Base-by-base conservation (phyloP, 1,139 yeast genomes). In the Suhomyces bokatorum region DNA sequence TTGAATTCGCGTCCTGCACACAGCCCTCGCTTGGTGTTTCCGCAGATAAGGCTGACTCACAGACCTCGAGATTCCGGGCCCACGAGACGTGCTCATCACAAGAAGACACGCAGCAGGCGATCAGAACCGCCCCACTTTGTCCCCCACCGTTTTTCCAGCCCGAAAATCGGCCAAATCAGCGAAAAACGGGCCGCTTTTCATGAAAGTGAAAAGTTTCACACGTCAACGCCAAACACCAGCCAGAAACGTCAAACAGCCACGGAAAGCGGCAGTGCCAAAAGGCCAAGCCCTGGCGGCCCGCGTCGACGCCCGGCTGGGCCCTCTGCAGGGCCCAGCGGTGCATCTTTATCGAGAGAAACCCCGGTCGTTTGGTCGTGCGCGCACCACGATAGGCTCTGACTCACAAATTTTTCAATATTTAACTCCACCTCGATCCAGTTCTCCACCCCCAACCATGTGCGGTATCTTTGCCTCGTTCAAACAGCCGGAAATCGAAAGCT, bases 381-480 rank as follows among this genome's bases (percentile, higher is more conserved):
- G 15, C 27, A 41, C 44, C 44, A 12, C 28, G 40, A 10, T 41
- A 41, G 46, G 50, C 44, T 42, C 46, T 49, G 52, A 49, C 47
- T 49, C 51, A 49, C 49, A 44, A 49, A 43, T 47, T 49, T 49
- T 49, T 40, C 50, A 47, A 20, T 30, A 33, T 43, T 36, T 38
- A 44, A 39, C 29, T 38, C 15, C 17, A 16, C 29, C 35, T n/a
- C n/a, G 13, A 31, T 11, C 13, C 29, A 20, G 3, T 12, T 12
- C 20, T n/a, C 33, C 30, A 28, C 22, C 39, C 33, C 39, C 39
- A 35, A 53, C 40, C 27, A 95, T 93, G 99, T 95, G 98, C 85
- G 99, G 98, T 71, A 91, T 93, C 60, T 93, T 89, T 66, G 97
- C 97, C 52, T 90, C 95, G 47, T 89, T 78, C 70, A 84, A 78